A percentile compares a stretch with the other conserved stretches of the same genome.
These are phyloP conservation scores for Lanzia echinophila DNA, from an alignment of 2,329 filamentous ascomycete species.

Conservation along the genomic window DNA sequence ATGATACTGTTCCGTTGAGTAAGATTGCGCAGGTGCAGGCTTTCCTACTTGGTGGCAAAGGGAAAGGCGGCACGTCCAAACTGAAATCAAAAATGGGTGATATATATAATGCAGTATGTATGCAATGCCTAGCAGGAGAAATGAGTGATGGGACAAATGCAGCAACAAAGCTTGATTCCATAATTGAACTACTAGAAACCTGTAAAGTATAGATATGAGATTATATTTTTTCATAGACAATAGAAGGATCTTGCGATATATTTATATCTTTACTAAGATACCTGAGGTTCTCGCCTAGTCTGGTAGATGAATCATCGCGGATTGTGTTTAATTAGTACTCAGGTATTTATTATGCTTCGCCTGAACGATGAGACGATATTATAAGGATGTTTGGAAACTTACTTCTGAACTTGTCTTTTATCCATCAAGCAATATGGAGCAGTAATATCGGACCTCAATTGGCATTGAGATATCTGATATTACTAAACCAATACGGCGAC, in stretches of 20 bases:
- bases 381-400: no score
- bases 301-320: no score
- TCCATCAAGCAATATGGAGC: no score
- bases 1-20: background rate
- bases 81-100: background rate
- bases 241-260: background rate
- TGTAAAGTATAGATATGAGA: background rate
- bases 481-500: no score
- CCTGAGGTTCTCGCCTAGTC: no score
- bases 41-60: background rate
- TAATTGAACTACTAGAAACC: background rate
- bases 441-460: no score
- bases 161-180: background rate
- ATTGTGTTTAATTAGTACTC: no score
- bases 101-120: background rate
- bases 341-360: no score
- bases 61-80: conserved; percentile 4
- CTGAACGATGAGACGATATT: no score
- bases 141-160: background rate
- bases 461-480: no score
- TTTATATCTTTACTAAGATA: background rate
- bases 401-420: no score
- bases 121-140: background rate
- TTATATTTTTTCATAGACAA: background rate
- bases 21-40: background rate